phyloP scores from a whole-genome alignment of 306 rosid genomes.

The Myrica gale region DNA sequence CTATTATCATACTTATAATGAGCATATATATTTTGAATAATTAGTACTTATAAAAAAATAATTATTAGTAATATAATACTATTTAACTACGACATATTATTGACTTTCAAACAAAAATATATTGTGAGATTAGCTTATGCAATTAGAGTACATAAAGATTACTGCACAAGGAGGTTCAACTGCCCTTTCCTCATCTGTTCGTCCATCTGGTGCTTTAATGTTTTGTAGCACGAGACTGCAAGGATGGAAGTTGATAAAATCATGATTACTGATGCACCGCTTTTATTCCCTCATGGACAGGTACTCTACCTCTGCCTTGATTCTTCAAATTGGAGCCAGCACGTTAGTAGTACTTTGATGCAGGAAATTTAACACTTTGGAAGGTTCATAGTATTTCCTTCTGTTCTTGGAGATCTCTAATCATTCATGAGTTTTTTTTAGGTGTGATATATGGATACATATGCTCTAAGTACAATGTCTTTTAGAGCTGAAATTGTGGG shows the following conservation, averaged over 20 bases:
- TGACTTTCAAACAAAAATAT: too few relatives aligned
- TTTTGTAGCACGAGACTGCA: constrained; percentile 52
- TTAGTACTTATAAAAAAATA: too few relatives aligned
- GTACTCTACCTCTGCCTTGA: constrained; percentile 34
- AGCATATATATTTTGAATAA: too few relatives aligned
- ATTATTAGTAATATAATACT: too few relatives aligned
- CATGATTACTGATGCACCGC: constrained; percentile 96
- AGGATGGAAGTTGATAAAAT: constrained; percentile 72
- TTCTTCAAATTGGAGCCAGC: neutral
- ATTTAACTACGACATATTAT: too few relatives aligned
- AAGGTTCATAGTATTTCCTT: neutral
- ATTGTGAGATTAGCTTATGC: too few relatives aligned
- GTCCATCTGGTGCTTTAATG: constrained; percentile 26
- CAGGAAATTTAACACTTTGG: neutral
- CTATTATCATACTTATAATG: too few relatives aligned
- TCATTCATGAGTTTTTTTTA: neutral
- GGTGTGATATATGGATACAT: too few relatives aligned
- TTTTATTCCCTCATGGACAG: constrained; percentile 94
- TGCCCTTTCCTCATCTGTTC: constrained; percentile 12
- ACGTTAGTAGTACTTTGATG: neutral
- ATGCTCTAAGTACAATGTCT: neutral
- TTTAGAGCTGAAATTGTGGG: neutral
- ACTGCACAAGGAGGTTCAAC: constrained; percentile 7
- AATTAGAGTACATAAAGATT: too few relatives aligned
- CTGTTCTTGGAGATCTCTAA: neutral